A percentile compares a stretch with the other conserved stretches of the same genome.
These are phyloP conservation scores for Kazachstania sp. DNA, from an alignment of 1,139 yeast genomes.

Conservation along the genomic window DNA sequence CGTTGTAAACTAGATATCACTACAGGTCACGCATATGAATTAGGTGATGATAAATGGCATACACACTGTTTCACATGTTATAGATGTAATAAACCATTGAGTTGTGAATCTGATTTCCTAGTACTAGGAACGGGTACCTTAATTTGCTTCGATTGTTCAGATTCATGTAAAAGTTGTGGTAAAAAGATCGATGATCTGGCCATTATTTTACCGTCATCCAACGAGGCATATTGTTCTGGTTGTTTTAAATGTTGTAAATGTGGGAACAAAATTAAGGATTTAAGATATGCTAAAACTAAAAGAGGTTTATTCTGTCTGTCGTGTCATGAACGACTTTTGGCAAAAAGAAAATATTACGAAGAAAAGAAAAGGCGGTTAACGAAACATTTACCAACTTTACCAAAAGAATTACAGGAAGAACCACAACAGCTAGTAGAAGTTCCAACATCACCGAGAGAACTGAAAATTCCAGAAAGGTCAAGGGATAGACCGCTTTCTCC, in stretches of 20 bases:
- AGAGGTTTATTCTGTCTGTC: constrained; percentile 90
- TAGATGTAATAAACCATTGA: constrained; percentile 66
- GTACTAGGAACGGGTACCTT: constrained; percentile 89
- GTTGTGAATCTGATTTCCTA: constrained; percentile 80
- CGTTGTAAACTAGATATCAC: constrained; percentile 39
- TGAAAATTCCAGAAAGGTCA: constrained; percentile 14
- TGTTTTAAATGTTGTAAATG: constrained; percentile 92
- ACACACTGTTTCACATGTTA: constrained; percentile 86
- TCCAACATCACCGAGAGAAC: constrained; percentile 3
- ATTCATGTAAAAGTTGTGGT: constrained; percentile 78
- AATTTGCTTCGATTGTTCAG: constrained; percentile 86
- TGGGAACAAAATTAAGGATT: constrained; percentile 77
- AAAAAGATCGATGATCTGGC: constrained; percentile 92
- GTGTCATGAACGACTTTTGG: constrained; percentile 76
- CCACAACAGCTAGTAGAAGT: background rate
- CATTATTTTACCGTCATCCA: constrained; percentile 71
- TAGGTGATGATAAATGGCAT: constrained; percentile 94
- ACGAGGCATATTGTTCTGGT: constrained; percentile 84
- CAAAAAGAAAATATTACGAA: constrained; percentile 27
- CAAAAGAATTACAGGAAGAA: constrained; percentile 7
- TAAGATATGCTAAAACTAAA: constrained; percentile 86
- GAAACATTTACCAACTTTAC: constrained; percentile 29
- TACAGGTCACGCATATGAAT: constrained; percentile 74
- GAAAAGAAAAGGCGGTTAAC: constrained; percentile 35
- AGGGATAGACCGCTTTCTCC: constrained; percentile 16